Percentiles rank a stretch among this genome's conserved stretches.
These are phyloP conservation scores for Candida adriatica DNA, from an alignment of 805 yeast genomes.

Conservation along the genomic window DNA sequence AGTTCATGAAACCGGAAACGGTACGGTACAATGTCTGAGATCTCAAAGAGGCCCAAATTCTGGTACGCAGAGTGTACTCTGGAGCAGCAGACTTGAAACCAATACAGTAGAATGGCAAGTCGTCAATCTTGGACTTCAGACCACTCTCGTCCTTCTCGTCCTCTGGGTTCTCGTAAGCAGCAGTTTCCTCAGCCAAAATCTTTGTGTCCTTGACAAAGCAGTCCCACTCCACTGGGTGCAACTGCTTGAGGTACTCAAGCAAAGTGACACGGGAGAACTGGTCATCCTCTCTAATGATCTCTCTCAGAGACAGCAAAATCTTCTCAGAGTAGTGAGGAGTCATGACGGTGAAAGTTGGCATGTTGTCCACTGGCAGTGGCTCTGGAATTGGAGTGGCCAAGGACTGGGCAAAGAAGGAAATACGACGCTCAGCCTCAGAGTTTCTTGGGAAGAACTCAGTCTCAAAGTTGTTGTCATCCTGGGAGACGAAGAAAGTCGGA, in stretches of 20 bases:
- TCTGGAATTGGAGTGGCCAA: conserved; percentile 98
- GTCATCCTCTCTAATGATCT: conserved; percentile 94
- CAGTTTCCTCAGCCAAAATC: conserved; percentile 90
- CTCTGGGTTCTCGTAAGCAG: conserved; percentile 49
- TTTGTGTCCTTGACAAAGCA: conserved; percentile 95
- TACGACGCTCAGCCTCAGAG: conserved; percentile 99
- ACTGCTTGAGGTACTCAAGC: conserved; percentile 88
- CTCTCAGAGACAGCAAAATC: conserved; percentile 87
- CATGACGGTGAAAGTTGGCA: conserved; percentile 98
- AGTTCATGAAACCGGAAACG: conserved; percentile 97
- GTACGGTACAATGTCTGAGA: conserved; percentile 96
- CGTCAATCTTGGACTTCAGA: conserved; percentile 79
- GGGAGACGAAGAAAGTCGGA: conserved; percentile 97
- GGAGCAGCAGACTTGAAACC: conserved; percentile 98
- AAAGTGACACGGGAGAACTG: conserved; percentile 92
- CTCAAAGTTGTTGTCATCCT: conserved; percentile 87
- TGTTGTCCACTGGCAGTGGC: conserved; percentile 97
- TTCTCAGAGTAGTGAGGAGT: conserved; percentile 96
- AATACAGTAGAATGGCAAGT: conserved; percentile 88
- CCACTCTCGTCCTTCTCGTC: conserved; percentile 56
- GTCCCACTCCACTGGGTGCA: conserved; percentile 97
- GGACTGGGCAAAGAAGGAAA: conserved; percentile 98
- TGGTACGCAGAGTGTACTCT: conserved; percentile 89
- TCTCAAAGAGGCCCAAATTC: conserved; percentile 98
- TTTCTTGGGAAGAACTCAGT: conserved; percentile 96